phyloP scores from a whole-genome alignment of 2,329 filamentous ascomycete species.

The Curvularia spicifera region DNA sequence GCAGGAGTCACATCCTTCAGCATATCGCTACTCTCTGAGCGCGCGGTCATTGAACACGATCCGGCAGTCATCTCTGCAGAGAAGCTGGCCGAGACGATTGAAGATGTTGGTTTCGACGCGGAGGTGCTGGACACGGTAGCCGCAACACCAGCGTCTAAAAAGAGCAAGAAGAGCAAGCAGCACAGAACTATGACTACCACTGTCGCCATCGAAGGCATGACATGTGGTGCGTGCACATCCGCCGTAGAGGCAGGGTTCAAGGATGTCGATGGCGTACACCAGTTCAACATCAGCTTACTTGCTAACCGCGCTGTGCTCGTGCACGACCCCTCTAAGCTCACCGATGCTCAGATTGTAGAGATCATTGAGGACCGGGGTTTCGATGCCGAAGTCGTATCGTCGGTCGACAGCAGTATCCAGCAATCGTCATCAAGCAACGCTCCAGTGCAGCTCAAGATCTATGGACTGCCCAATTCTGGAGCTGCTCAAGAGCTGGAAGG shows the following conservation, averaged over 20 bases:
- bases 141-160: conserved; percentile 42
- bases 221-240: conserved; percentile 93
- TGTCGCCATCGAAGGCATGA: conserved; percentile 93
- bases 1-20: conserved; percentile 76
- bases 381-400: conserved; percentile 81
- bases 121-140: conserved; percentile 74
- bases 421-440: conserved; percentile 64
- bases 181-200: conserved; percentile 72
- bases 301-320: conserved; percentile 90
- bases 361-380: conserved; percentile 91
- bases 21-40: conserved; percentile 82
- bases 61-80: conserved; percentile 59
- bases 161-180: conserved; percentile 50
- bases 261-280: conserved; percentile 75
- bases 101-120: conserved; percentile 79
- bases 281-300: conserved; percentile 93
- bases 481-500: conserved; percentile 76
- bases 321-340: conserved; percentile 75
- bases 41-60: conserved; percentile 86
- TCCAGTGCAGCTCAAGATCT: conserved; percentile 81
- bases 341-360: conserved; percentile 76
- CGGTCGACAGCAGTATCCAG: conserved; percentile 63
- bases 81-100: conserved; percentile 64
- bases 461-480: conserved; percentile 74
- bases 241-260: conserved; percentile 85